A percentile compares a stretch with the other conserved stretches of the same genome.
Conservation (phyloP, 345 rosid genomes). For the Stellera chamaejasme region DNA sequence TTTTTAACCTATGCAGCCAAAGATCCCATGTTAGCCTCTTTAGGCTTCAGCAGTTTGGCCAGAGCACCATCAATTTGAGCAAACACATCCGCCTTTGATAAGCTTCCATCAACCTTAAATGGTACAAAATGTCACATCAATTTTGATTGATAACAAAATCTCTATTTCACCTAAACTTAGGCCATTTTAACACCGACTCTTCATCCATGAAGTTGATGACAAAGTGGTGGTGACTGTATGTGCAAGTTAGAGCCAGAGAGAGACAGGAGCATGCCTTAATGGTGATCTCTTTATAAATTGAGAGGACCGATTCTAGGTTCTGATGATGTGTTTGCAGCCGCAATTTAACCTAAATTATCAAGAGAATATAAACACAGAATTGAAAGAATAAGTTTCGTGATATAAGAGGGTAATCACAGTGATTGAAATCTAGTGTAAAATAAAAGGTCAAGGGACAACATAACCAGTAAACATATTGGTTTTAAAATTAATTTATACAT, state of each 20-base stretch:
- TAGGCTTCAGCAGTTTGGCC: constrained; percentile 32
- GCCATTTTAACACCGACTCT: neutral
- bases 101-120: constrained; percentile 57
- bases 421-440: neutral
- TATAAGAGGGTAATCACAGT: neutral
- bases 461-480: neutral
- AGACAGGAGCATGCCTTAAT: constrained; percentile 47
- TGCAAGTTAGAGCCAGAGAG: constrained; percentile 9
- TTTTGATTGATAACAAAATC: too few species aligned
- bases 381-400: constrained; percentile 5
- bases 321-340: constrained; percentile 67
- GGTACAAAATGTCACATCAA: neutral
- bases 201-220: neutral
- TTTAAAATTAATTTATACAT: constrained; percentile 14
- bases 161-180: too few species aligned
- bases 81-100: constrained; percentile 51
- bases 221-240: neutral
- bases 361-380: neutral
- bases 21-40: constrained; percentile 29
- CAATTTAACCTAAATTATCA: constrained; percentile 55
- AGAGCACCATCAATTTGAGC: constrained; percentile 40
- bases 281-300: constrained; percentile 64
- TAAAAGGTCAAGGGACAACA: constrained; percentile 4
- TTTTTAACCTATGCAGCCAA: constrained; percentile 9
- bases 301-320: constrained; percentile 82